Evolutionary conservation across 352 stramenopile genomes (phyloP).

Genomic region (Phytophthora agathidicida): DNA sequence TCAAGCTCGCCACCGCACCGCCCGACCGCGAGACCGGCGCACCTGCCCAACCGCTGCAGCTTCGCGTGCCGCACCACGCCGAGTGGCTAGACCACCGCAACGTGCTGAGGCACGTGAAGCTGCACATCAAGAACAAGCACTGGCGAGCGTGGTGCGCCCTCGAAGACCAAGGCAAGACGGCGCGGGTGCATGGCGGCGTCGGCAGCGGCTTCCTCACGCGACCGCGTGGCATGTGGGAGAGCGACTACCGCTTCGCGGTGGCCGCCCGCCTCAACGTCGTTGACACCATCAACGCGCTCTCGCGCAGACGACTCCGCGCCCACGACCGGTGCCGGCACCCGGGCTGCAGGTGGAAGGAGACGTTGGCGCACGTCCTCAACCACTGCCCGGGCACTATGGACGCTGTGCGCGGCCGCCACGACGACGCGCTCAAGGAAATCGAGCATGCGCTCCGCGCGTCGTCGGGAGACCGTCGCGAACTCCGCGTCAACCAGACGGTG

Average conservation of each 20-base stretch:
- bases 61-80: slow-evolving; percentile 17
- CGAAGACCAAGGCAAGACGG: slow-evolving; percentile 11
- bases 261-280: slow-evolving; percentile 16
- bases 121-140: slow-evolving; percentile 16
- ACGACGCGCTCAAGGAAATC: slow-evolving; percentile 23
- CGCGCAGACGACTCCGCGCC: slow-evolving; percentile 1
- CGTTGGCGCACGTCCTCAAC: slow-evolving; percentile 16
- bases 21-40: background rate
- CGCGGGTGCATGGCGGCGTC: background rate
- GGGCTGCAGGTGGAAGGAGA: slow-evolving; percentile 1
- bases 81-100: slow-evolving; percentile 2
- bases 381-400: slow-evolving; percentile 17
- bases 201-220: slow-evolving; percentile 16
- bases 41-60: background rate
- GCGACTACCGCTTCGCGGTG: slow-evolving; percentile 21
- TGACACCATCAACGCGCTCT: slow-evolving; percentile 1
- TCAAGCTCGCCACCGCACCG: slow-evolving; percentile 8
- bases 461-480: slow-evolving; percentile 3
- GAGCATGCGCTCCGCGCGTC: slow-evolving; percentile 1
- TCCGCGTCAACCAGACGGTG: slow-evolving; percentile 18
- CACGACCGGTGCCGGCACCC: slow-evolving; percentile 6
- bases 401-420: background rate
- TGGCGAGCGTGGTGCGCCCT: background rate
- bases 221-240: slow-evolving; percentile 12
- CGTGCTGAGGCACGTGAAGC: slow-evolving; percentile 18